Base-by-base conservation (phyloP, 495 filamentous ascomycete genomes). In the Neurospora tetrasperma region DNA sequence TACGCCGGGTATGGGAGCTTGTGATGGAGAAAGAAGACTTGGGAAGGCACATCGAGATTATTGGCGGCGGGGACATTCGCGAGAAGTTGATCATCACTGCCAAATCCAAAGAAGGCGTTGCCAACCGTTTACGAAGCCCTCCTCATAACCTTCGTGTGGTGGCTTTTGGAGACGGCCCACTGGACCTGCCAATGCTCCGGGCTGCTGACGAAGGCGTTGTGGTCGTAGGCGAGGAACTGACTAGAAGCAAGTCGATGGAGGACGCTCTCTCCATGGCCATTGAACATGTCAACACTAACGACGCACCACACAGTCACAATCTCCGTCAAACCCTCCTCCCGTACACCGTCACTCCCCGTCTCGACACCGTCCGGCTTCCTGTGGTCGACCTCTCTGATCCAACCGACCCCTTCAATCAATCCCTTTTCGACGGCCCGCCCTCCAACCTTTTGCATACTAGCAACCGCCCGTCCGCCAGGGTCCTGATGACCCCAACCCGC, bases 141-240 rank as follows among this genome's bases (percentile, higher is more conserved):
- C 9, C 10, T 11, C 74, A 85, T 71, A 12, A 80, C 0, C 48
- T 83, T 38, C 80, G 84, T 66, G 85, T 90, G 31, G 88, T 84
- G 79, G 90, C 88, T 0, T 89, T 92, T 76, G 89, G 90, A 71
- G 89, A 91, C 74, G 89, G 89, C 76, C 83, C 83, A 1, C 72
- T 90, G 41, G 90, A 92, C 77, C 39, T 92, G 35, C 78, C 80
- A 18, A 92, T 92, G 90, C 70, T 91, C 31, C 71, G 39, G 5
- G 75, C 80, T 66, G 88, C 89, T 40, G 76, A 91, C 76, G 72
- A 86, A 73, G 88, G 89, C 38, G 75, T 90, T 42, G 81, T 92
- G 18, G 85, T 92, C 2, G 88, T 89, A 31, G 88, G 89, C 31
- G 77, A 86, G 7, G 78, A 86, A 76, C 20, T 76, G 0, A 74